These are phyloP conservation scores for Exophiala bonariae DNA, from an alignment of 2,329 filamentous ascomycete genomes.

Conservation along the genomic window DNA sequence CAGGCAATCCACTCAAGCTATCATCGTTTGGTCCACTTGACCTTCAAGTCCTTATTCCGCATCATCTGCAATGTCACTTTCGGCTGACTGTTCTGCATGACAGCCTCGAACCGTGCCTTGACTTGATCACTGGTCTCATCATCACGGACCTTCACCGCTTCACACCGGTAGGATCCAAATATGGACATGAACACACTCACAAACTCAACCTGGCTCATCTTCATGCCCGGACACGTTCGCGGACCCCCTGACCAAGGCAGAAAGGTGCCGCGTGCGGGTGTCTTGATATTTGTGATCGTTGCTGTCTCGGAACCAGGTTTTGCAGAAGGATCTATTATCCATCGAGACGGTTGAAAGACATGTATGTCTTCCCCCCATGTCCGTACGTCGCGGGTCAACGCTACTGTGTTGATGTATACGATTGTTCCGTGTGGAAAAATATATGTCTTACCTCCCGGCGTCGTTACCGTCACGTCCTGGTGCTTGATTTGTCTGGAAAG, in stretches of 20 bases:
- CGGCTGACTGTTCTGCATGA: constrained; percentile 30
- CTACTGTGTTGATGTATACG: constrained; percentile 38
- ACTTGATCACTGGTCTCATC: constrained; percentile 29
- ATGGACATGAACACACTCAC: constrained; percentile 46
- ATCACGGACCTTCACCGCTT: constrained; percentile 22
- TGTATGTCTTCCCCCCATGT: constrained; percentile 35
- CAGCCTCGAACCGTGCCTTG: constrained; percentile 22
- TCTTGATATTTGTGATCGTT: constrained; percentile 32
- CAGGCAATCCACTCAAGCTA: no score
- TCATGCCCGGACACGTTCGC: constrained; percentile 53
- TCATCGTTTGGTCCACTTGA: constrained; percentile 19
- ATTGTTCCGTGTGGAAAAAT: constrained; percentile 35
- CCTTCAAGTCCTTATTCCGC: constrained; percentile 22
- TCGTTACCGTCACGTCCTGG: constrained; percentile 33
- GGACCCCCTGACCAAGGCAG: constrained; percentile 52
- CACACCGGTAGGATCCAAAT: constrained; percentile 31
- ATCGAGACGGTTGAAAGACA: constrained; percentile 41
- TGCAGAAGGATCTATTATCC: constrained; percentile 32
- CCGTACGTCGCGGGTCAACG: constrained; percentile 29
- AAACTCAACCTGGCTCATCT: constrained; percentile 59
- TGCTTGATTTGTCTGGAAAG: constrained; percentile 34
- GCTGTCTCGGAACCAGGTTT: constrained; percentile 9
- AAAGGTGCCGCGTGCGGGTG: constrained; percentile 41
- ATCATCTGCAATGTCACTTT: constrained; percentile 35
- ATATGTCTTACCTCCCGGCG: constrained; percentile 33